These are phyloP conservation scores for Arthrocladium fulminans DNA, from an alignment of 2,329 filamentous ascomycete species.

Conservation along the genomic window DNA sequence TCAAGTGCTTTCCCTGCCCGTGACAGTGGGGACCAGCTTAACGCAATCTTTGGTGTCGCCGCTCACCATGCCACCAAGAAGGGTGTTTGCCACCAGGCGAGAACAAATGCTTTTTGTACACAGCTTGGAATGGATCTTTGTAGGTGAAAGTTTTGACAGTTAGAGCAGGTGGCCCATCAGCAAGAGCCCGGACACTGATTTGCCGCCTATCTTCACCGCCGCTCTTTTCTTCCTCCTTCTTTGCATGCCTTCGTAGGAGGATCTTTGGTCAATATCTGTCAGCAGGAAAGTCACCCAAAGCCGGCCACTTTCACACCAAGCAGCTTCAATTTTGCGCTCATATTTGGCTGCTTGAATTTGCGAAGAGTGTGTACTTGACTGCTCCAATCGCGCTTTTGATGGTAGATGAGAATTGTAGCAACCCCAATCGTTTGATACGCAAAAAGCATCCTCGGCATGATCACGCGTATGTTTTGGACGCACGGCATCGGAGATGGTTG, in stretches of 20 bases:
- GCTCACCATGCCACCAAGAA: slow-evolving; percentile 96
- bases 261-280: slow-evolving; percentile 72
- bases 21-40: slow-evolving; percentile 79
- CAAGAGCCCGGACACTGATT: slow-evolving; percentile 44
- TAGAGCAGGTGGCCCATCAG: slow-evolving; percentile 46
- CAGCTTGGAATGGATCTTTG: slow-evolving; percentile 75
- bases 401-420: slow-evolving; percentile 63
- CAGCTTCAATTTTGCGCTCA: slow-evolving; percentile 86
- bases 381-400: slow-evolving; percentile 61
- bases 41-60: slow-evolving; percentile 86
- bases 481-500: slow-evolving; percentile 77
- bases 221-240: slow-evolving; percentile 36
- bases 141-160: slow-evolving; percentile 78
- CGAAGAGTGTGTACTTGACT: slow-evolving; percentile 61
- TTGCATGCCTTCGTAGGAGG: slow-evolving; percentile 51
- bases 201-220: slow-evolving; percentile 18
- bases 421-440: slow-evolving; percentile 75
- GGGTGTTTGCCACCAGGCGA: slow-evolving; percentile 80
- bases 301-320: slow-evolving; percentile 85
- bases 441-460: slow-evolving; percentile 71
- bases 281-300: slow-evolving; percentile 88
- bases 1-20: slow-evolving; percentile 72
- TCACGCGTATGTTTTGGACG: slow-evolving; percentile 65
- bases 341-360: slow-evolving; percentile 69
- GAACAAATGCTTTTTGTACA: slow-evolving; percentile 93